phyloP scores from a whole-genome alignment of 306 rosid genomes.

The Acacia acuminata region DNA sequence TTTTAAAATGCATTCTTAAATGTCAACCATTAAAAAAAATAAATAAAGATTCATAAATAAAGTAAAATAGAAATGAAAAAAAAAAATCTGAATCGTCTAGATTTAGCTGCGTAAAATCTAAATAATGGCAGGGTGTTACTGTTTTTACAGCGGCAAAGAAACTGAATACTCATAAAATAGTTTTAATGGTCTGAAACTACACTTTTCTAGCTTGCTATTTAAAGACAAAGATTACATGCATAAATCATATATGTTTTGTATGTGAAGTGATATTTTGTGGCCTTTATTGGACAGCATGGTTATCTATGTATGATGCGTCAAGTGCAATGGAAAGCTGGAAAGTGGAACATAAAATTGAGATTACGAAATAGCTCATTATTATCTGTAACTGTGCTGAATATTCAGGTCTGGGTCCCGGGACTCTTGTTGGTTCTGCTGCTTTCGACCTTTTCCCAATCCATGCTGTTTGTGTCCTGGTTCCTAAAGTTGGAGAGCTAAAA shows the following conservation, averaged over 20 bases:
- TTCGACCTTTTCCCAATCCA: slow-evolving; percentile 97
- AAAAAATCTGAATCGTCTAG: not conserved
- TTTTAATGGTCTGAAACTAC: slow-evolving; percentile 10
- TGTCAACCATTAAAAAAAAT: not conserved
- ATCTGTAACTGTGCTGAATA: slow-evolving; percentile 20
- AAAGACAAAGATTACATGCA: not conserved
- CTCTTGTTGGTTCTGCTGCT: slow-evolving; percentile 98
- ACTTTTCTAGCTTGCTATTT: not conserved
- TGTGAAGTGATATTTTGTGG: not conserved
- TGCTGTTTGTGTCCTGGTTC: slow-evolving; percentile 88
- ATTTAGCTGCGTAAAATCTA: not conserved
- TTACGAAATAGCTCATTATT: not conserved
- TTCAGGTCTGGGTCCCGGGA: slow-evolving; percentile 97
- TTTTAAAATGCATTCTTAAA: not conserved
- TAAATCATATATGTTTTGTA: not conserved
- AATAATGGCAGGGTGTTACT: not conserved
- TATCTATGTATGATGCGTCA: not conserved
- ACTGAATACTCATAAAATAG: not conserved
- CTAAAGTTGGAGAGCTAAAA: slow-evolving; percentile 84
- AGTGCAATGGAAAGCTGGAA: not conserved
- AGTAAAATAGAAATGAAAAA: no score
- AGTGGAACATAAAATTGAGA: slow-evolving; percentile 2
- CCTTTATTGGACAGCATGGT: not conserved
- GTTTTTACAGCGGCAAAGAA: not conserved
- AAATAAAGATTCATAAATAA: no score